Base-by-base conservation (phyloP, 2,329 filamentous ascomycete genomes). In the Aspergillus caelatus region DNA sequence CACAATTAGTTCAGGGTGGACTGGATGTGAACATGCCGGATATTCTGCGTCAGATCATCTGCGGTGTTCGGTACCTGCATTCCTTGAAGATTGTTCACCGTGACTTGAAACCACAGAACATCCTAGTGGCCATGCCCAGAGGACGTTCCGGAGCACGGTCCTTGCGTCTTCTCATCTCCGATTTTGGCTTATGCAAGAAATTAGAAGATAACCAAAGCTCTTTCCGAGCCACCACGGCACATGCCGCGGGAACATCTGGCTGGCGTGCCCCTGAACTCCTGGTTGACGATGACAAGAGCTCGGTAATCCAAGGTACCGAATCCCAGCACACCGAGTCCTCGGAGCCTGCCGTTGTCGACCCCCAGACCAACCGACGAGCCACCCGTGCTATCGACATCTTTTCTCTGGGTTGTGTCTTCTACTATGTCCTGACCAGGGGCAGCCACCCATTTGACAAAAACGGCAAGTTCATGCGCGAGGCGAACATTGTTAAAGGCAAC, bases 301-400 rank as follows among this genome's bases (percentile, higher is more conserved):
- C 77, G 12, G 62, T 69, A 16, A 73, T 69, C 4, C 64, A 68
- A 30, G 70, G 70, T 52, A 68, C 69, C 16, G 76, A 75, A 32
- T 80, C 75, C 16, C 77, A 78, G 63, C 71, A 77, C 65, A 77
- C 75, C 45, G 80, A 79, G 69, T 80, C 80, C 2, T 83, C 80
- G 3, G 81, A 83, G 64, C 81, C 81, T 2, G 79, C 81, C 14
- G 86, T 87, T 21, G 81, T 88, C 23, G 76, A 85, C 82, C 80
- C 83, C 72, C 69, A 83, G 57, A 84, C 82, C 5, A 88, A 88
- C 69, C 89, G 93, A 63, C 91, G 95, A 58, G 94, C 96, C 8
- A 99, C 96, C 53, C 90, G 95, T 53, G 92, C 95, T 10, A 97
- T 98, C 65, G 95, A 99, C 75, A 97, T 99, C 30, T 99, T 99